Base-by-base conservation (phyloP, 2,329 filamentous ascomycete genomes). In the Trichoderma sp. region DNA sequence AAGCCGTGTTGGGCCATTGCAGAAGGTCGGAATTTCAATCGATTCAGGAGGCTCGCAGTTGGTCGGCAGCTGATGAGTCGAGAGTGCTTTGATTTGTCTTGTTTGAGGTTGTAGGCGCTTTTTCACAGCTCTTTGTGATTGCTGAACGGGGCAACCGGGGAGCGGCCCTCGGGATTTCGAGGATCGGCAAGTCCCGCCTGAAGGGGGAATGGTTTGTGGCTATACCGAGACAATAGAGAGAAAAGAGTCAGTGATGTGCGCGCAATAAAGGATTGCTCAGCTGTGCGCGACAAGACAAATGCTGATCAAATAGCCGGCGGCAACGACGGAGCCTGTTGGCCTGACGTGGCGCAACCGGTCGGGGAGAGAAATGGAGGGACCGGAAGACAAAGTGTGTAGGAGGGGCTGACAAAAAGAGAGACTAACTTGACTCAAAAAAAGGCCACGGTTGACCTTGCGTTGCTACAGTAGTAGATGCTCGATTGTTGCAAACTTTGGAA, bases 1-100 rank as follows among this genome's bases (percentile, higher is more conserved):
- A 88, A 90, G 76, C 83, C 82, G 82, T 88, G 86, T 70, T 88
- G 86, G 76, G 87, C 85, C 87, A 89, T 89, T 73, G 76, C 76
- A 73, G 75, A 24, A 68, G 5, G 66, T 61, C 28, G 56, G 30
- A 14, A 51, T 60, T 51, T 58, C 28, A 32, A 36, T 51, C 57
- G 34, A 58, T 58, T 21, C 65, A 64, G 34, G 51, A 24, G 36
- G 34, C 43, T 62, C 43, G 26, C 58, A 28, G 43, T 36, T 34
- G 56, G 65, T 30, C 26, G 28, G 39, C 11, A 61, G 18, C 18
- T 6, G 34, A 58, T 26, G 6, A 43, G 18, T 32, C 6, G 28
- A 34, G 32, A 53, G 15, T 12, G 32, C 9, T 39, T 67, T 34
- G 64, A 14, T 39, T 58, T 43, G 30, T n/a, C 34, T 30, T 47